Evolutionary conservation across 23 red algal genomes (phyloP).

Genomic region (Gracilaria gracilis): DNA sequence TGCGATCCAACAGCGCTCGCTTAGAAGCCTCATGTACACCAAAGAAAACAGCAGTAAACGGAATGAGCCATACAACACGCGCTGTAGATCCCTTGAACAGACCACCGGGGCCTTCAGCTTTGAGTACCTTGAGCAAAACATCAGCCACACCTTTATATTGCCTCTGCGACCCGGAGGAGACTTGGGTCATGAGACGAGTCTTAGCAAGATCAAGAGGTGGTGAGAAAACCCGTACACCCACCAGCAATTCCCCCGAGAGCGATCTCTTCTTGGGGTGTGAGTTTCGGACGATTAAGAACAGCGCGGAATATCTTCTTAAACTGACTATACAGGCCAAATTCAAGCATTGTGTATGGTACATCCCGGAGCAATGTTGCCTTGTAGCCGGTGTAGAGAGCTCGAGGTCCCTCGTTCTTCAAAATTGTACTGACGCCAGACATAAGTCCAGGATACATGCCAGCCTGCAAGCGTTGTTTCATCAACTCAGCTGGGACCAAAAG

Average conservation of each 20-base stretch:
- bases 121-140: conserved; percentile 55
- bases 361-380: conserved; percentile 83
- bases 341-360: conserved; percentile 99
- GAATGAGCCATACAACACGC: conserved; percentile 90
- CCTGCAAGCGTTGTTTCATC: conserved; percentile 93
- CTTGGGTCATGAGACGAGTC: conserved; percentile 93
- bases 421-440: conserved; percentile 64
- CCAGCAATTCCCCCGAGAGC: conserved; percentile 89
- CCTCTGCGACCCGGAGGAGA: conserved; percentile 13
- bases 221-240: conserved; percentile 91
- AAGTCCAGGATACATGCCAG: conserved; percentile 77
- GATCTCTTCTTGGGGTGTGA: conserved; percentile 82
- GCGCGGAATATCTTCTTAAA: conserved; percentile 77
- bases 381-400: conserved; percentile 87
- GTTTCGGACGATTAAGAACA: conserved; percentile 30
- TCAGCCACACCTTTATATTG: conserved; percentile 72
- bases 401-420: conserved; percentile 66
- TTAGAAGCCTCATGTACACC: conserved; percentile 92
- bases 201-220: conserved; percentile 98
- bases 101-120: conserved; percentile 74
- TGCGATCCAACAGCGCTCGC: conserved; percentile 79
- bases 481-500: conserved; percentile 92
- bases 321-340: conserved; percentile 91
- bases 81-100: conserved; percentile 87
- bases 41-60: conserved; percentile 98